These are phyloP conservation scores for Aspergillus asperescens DNA, from an alignment of 495 filamentous ascomycete genomes.

Conservation along the genomic window DNA sequence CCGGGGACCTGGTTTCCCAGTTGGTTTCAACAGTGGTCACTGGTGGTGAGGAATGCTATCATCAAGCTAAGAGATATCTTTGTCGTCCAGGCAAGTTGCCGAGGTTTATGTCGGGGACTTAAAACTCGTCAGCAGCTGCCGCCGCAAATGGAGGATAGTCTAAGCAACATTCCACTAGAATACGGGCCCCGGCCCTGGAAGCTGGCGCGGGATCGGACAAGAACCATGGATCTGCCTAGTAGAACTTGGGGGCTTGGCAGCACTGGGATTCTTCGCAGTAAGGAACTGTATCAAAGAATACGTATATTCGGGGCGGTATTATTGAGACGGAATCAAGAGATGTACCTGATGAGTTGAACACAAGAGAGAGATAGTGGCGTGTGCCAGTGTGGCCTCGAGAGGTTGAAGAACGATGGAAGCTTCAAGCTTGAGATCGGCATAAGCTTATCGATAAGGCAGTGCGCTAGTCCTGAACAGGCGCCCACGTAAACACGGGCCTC, in stretches of 20 bases:
- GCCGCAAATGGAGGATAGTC: neutral
- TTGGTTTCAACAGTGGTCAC: neutral
- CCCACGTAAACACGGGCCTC: slow-evolving; percentile 37
- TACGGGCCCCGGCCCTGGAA: slow-evolving; percentile 14
- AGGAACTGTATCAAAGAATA: too few species aligned
- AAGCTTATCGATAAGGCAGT: slow-evolving; percentile 46
- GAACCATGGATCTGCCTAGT: slow-evolving; percentile 22
- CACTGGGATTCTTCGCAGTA: too few species aligned
- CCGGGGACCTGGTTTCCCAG: neutral
- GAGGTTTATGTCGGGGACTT: too few species aligned
- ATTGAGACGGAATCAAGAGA: too few species aligned
- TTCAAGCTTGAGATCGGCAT: too few species aligned
- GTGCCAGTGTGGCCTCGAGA: too few species aligned
- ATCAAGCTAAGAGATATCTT: neutral
- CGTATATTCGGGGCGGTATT: too few species aligned
- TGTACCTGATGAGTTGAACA: too few species aligned
- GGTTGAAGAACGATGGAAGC: too few species aligned
- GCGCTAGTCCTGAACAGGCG: slow-evolving; percentile 35
- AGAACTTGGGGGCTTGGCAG: neutral
- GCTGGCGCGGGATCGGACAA: slow-evolving; percentile 15
- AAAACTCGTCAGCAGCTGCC: neutral
- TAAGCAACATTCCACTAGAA: neutral
- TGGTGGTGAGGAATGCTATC: too few species aligned
- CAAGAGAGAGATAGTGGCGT: too few species aligned
- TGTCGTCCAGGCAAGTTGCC: too few species aligned